Evolutionary conservation across 768 basidiomycete genomes (phyloP), one percentile per base, ranked within the genome.

Genomic region (Kwoniella shandongensis): DNA sequence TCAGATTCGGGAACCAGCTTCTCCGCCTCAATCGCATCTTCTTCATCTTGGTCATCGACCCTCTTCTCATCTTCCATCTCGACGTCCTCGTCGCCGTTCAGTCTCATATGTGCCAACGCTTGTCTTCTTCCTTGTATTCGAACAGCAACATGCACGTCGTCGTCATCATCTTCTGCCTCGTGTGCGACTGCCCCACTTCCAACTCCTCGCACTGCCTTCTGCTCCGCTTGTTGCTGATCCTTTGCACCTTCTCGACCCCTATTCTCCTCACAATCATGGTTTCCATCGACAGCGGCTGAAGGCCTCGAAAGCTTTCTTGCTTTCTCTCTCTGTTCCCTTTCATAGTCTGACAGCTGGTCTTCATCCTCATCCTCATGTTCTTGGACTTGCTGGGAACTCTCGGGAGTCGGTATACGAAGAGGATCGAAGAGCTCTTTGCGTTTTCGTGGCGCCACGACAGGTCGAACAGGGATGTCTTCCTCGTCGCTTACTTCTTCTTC

Each of bases 291-390:
- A n/a, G n/a, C n/a, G n/a, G n/a, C n/a, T n/a, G n/a, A n/a, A n/a
- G n/a, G n/a, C n/a, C n/a, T 51, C 38, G 11, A 15, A 51, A 20
- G 39, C 41, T 13, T 32, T 32, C 26, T 35, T 22, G 44, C 35
- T 35, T 36, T 27, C 13, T 46, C 35, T 29, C 46, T 44, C n/a
- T 32, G 3, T 32, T 53, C 39, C n/a, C 53, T 5, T 30, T 61
- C 59, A 29, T 61, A 61, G n/a, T 61, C 59, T 17, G 59, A 61
- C 12, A 61, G 39, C n/a, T 42, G 53, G 6, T 54, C 59, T 18
- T 50, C 59, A 20, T 61, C 54, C 12, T 23, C 50, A 10, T 55
- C 47, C 15, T 27, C 51, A 13, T 52, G 48, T 4, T 44, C 53
- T 25, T 53, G 50, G 17, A 22, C 57, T 13, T 36, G 44, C 2